Percentiles rank a stretch among this genome's conserved stretches.
Evolutionary conservation across 2,329 filamentous ascomycete species (phyloP).

Genomic region (Pseudogymnoascus sp.): DNA sequence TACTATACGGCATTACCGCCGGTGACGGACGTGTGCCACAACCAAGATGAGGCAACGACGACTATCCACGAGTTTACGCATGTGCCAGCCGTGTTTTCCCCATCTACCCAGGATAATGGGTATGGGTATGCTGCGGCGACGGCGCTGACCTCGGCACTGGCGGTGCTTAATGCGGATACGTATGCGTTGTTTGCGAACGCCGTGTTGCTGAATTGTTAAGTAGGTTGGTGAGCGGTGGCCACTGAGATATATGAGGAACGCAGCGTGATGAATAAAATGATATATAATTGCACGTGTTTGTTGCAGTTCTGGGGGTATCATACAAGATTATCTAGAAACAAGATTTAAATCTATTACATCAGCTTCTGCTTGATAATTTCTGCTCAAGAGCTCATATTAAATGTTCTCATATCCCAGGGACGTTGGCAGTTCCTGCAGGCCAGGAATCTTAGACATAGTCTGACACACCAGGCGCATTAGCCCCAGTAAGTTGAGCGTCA

Average conservation of each 20-base stretch:
- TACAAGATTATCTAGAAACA: not conserved
- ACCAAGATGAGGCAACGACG: conserved; percentile 57
- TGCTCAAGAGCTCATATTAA: not conserved
- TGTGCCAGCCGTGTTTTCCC: conserved; percentile 40
- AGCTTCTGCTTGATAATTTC: not conserved
- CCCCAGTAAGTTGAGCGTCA: not conserved
- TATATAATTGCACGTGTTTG: not conserved
- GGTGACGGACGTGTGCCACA: conserved; percentile 45
- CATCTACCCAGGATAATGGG: conserved; percentile 50
- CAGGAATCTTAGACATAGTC: not conserved
- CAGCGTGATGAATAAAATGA: not conserved
- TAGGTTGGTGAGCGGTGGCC: not conserved
- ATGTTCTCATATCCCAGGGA: not conserved
- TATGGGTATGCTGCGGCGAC: conserved; percentile 46
- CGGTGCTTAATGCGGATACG: conserved; percentile 56
- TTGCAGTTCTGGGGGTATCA: not conserved
- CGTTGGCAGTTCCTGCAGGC: not conserved
- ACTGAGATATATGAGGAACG: not conserved
- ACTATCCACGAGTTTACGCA: conserved; percentile 60
- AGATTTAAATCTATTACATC: not conserved
- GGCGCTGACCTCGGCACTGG: conserved; percentile 38
- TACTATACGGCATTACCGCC: conserved; percentile 48
- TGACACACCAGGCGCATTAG: not conserved
- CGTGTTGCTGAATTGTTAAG: conserved; percentile 33
- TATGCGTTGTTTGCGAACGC: conserved; percentile 47